Evolutionary conservation across 2,329 filamentous ascomycete genomes (phyloP), one percentile per base, ranked within the genome.

Genomic region (Blumeria graminis): DNA sequence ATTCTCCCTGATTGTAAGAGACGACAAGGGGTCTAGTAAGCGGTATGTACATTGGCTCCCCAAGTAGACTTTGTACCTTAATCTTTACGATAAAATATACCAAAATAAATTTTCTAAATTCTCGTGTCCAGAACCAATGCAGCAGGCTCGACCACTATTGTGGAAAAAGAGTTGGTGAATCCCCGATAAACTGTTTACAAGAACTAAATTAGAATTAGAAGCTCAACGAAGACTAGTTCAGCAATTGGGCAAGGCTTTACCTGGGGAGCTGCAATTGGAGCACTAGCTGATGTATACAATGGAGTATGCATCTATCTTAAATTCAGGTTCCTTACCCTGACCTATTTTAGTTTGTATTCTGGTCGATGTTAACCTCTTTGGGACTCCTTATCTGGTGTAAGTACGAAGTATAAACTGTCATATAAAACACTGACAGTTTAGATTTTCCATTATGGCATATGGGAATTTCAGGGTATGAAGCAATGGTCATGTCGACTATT

Each of bases 11-110:
- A 76, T 88, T 63, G 76, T 98, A 61, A 86, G 80, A 73, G 90
- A 96, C 72, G 77, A 89, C 62, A 90, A 88, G 72, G 89, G 88
- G 61, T 72, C 82, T 67, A 92, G 85, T 75, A 89, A 90, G 86
- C 89, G 90, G 92, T 98, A 98, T 78, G 92, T 98, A 73, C 80
- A 82, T 73, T 84, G 84, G 84, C 88, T 95, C 77, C 90, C 90
- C 64, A 86, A 80, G 74, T 95, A 89, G 78, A 72, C 62, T 61
- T 75, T 77, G 72, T 72, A 74, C 73, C 74, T 68, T 70, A 68
- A 55, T 28, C 9, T 55, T 38, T 18, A 34, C 18, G 34, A 56
- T 59, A 60, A 55, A 60, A 59, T 61, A 60, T 56, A 61, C 59
- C 22, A 61, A 58, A 59, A 63, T 63, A 63, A 62, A 57, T 55